phyloP scores from a whole-genome alignment of 2,329 filamentous ascomycete genomes.

The Epichloe sylvatica region DNA sequence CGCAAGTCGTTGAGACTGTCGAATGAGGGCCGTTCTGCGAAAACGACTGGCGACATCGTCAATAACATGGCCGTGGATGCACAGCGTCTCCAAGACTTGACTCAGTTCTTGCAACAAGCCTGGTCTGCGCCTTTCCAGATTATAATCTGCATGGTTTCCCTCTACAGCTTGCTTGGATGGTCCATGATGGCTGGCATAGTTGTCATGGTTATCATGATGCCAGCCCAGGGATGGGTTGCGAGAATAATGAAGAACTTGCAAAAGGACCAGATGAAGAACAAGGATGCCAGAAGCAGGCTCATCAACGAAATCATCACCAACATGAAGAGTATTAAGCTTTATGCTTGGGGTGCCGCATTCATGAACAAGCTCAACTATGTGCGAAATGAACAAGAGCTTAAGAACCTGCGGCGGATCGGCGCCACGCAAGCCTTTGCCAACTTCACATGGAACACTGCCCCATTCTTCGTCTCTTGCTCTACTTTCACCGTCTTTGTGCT shows the following conservation, averaged over 20 bases:
- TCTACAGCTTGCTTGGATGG: conserved; percentile 87
- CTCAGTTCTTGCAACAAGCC: conserved; percentile 86
- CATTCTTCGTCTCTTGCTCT: conserved; percentile 92
- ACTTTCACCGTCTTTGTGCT: conserved; percentile 92
- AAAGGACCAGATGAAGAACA: conserved; percentile 98
- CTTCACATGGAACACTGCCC: conserved; percentile 95
- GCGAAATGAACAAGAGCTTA: conserved; percentile 87
- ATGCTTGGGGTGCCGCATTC: conserved; percentile 93
- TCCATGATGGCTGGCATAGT: conserved; percentile 93
- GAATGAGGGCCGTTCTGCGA: conserved; percentile 77
- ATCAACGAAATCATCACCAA: conserved; percentile 98
- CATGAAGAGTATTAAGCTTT: conserved; percentile 99
- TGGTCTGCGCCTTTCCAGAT: conserved; percentile 99
- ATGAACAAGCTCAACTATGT: conserved; percentile 96
- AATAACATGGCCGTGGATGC: conserved; percentile 99
- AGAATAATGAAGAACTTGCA: conserved; percentile 88
- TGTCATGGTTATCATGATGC: conserved; percentile 96
- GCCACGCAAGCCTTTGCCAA: conserved; percentile 88
- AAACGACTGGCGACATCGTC: conserved; percentile 94
- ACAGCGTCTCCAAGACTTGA: conserved; percentile 84
- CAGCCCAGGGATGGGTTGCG: conserved; percentile 83
- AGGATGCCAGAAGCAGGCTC: conserved; percentile 79
- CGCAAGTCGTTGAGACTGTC: conserved; percentile 79
- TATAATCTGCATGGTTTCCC: conserved; percentile 80
- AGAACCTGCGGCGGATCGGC: conserved; percentile 90